Percentiles rank a stretch among this genome's conserved stretches.
Evolutionary conservation across 495 filamentous ascomycete genomes (phyloP).

Genomic region (Penicillium parvum): DNA sequence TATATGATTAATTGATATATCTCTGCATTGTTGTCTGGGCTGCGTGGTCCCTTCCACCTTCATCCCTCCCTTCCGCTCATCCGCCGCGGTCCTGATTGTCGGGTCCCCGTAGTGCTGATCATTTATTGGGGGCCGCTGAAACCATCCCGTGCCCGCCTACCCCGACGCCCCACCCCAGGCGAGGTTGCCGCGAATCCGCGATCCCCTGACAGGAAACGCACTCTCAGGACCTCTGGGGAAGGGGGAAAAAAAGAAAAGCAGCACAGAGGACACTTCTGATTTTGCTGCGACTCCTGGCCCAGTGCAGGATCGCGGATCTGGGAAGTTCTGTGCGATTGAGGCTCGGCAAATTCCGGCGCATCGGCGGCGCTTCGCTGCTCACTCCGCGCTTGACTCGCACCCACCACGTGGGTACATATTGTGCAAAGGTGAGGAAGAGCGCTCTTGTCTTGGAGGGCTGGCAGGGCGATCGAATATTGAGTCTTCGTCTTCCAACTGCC

Average conservation of each 20-base stretch:
- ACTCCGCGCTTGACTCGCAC: too few relatives aligned
- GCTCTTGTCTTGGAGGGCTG: too few relatives aligned
- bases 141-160: conserved; percentile 4
- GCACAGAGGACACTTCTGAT: background rate
- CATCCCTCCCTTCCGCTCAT: too few relatives aligned
- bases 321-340: too few relatives aligned
- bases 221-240: background rate
- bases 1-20: too few relatives aligned
- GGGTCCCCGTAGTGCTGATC: background rate
- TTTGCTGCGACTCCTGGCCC: too few relatives aligned
- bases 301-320: too few relatives aligned
- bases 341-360: conserved; percentile 14
- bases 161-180: conserved; percentile 20
- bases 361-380: conserved; percentile 4
- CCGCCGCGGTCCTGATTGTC: background rate
- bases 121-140: conserved; percentile 4
- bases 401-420: too few relatives aligned
- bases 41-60: too few relatives aligned
- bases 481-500: background rate
- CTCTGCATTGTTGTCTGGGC: too few relatives aligned
- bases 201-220: conserved; percentile 1
- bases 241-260: background rate
- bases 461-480: background rate
- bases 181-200: conserved; percentile 21
- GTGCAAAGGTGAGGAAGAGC: too few relatives aligned